Evolutionary conservation across 164 flowering plant genomes (phyloP).

Genomic region (Brasenia schreberi): DNA sequence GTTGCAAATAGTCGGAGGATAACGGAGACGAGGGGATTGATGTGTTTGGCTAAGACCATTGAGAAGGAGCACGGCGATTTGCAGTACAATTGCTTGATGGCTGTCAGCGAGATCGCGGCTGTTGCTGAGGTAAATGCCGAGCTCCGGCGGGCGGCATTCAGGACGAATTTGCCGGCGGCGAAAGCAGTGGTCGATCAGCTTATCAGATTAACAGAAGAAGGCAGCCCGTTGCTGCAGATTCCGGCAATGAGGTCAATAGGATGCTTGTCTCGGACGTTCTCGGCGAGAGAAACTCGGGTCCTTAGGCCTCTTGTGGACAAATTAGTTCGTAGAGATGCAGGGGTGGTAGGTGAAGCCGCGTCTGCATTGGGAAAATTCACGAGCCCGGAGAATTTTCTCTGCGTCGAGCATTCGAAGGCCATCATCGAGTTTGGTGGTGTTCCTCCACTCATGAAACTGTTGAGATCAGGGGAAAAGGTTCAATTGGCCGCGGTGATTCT

Average conservation of each 20-base stretch:
- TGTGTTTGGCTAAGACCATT: constrained; percentile 56
- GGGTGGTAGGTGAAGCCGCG: constrained; percentile 64
- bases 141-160: constrained; percentile 60
- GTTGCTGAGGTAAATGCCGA: constrained; percentile 57
- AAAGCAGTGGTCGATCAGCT: constrained; percentile 68
- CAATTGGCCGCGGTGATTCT: constrained; percentile 39
- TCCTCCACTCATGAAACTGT: constrained; percentile 37
- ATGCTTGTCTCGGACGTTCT: constrained; percentile 60
- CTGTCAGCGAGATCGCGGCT: constrained; percentile 58
- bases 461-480: constrained; percentile 29
- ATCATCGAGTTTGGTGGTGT: constrained; percentile 53
- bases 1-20: constrained; percentile 49
- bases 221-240: constrained; percentile 21
- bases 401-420: constrained; percentile 53
- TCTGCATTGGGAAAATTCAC: constrained; percentile 58
- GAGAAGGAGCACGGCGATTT: constrained; percentile 57
- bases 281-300: constrained; percentile 62
- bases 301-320: constrained; percentile 39
- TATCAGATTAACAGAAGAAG: constrained; percentile 31
- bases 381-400: constrained; percentile 35
- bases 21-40: constrained; percentile 64
- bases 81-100: constrained; percentile 53
- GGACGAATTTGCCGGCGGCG: constrained; percentile 60
- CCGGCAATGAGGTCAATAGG: constrained; percentile 72
- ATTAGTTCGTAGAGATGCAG: constrained; percentile 25